These are phyloP conservation scores for Myxozyma neglecta DNA, from an alignment of 805 yeast species.

Conservation along the genomic window DNA sequence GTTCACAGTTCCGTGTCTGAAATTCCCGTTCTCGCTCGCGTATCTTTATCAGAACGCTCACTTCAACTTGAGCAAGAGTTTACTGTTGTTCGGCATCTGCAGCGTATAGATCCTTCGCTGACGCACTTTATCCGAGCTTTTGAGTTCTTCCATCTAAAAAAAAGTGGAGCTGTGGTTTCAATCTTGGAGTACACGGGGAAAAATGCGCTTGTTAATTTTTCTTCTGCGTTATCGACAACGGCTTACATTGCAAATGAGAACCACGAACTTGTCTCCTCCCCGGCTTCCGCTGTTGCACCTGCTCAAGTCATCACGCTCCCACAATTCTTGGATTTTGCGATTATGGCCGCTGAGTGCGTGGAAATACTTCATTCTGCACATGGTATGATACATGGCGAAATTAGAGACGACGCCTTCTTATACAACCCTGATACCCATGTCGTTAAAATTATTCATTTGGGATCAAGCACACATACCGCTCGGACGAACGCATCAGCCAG, in stretches of 20 bases:
- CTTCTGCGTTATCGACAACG: conserved; percentile 8
- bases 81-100: conserved; percentile 28
- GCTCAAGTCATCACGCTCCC: conserved; percentile 20
- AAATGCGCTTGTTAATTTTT: conserved; percentile 20
- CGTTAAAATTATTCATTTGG: conserved; percentile 30
- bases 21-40: conserved; percentile 23
- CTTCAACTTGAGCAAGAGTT: conserved; percentile 30
- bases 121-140: conserved; percentile 23
- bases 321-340: conserved; percentile 32
- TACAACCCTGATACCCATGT: conserved; percentile 18
- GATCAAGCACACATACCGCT: conserved; percentile 20
- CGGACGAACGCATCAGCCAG: conserved; percentile 2
- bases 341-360: conserved; percentile 30
- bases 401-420: conserved; percentile 30
- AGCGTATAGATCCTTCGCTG: conserved; percentile 24
- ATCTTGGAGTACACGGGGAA: conserved; percentile 28
- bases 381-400: conserved; percentile 32
- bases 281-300: background rate
- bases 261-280: conserved; percentile 5
- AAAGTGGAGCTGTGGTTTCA: conserved; percentile 25
- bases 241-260: background rate
- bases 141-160: conserved; percentile 19
- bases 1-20: conserved; percentile 16
- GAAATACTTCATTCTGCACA: conserved; percentile 30
- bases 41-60: conserved; percentile 20